Conservation (phyloP, 2,329 filamentous ascomycete species). For the Alternaria alternata region DNA sequence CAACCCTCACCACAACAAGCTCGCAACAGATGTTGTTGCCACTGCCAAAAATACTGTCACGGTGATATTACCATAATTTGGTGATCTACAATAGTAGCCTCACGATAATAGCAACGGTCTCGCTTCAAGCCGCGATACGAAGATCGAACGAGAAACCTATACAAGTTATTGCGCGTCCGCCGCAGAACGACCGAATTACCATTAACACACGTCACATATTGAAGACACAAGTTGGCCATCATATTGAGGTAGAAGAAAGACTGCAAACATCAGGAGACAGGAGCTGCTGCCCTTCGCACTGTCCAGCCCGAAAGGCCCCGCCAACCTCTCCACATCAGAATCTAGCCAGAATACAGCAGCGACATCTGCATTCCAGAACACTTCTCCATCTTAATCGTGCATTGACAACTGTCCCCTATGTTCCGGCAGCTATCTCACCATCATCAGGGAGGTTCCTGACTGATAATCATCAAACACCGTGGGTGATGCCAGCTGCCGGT, state of each 20-base stretch:
- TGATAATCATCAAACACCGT: neutral
- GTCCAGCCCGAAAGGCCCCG: slow-evolving; percentile 8
- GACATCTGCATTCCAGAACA: slow-evolving; percentile 16
- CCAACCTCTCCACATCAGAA: slow-evolving; percentile 5
- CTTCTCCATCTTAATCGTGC: slow-evolving; percentile 10
- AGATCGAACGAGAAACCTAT: slow-evolving; percentile 3
- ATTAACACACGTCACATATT: slow-evolving; percentile 2
- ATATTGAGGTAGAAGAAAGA: neutral
- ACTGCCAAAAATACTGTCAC: slow-evolving; percentile 7
- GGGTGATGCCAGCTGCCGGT: slow-evolving; percentile 9
- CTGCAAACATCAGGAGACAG: neutral
- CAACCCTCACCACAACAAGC: neutral
- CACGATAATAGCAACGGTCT: slow-evolving; percentile 2
- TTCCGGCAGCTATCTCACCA: slow-evolving; percentile 6
- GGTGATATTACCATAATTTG: neutral
- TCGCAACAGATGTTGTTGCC: neutral
- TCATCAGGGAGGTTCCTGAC: slow-evolving; percentile 3
- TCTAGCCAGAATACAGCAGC: slow-evolving; percentile 1
- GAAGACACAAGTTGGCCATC: neutral
- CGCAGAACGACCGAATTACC: slow-evolving; percentile 10
- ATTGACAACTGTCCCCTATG: slow-evolving; percentile 14
- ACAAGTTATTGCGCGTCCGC: slow-evolving; percentile 11
- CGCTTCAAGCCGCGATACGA: slow-evolving; percentile 1
- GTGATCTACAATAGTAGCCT: slow-evolving; percentile 7
- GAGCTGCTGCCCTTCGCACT: neutral